Evolutionary conservation across 805 yeast species (phyloP), one percentile per base, ranked within the genome.

Genomic region (Teunomyces gatunensis): DNA sequence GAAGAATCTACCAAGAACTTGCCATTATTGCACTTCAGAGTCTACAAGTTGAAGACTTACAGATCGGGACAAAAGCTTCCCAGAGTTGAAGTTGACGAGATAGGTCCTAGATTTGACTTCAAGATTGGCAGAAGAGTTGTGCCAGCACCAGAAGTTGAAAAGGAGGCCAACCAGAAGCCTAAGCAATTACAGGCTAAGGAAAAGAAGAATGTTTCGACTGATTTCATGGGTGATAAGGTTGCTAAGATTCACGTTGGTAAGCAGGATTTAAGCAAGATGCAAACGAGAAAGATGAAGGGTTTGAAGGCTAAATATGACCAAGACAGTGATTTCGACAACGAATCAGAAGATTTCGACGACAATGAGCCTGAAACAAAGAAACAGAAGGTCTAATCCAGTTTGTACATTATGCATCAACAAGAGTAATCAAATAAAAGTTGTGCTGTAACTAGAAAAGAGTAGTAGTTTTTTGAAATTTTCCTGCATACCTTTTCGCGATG

Each of bases 211-310:
- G 84, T 94, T 46, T 85, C 85, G 53, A 80, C 84, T 40, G 98
- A 94, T 66, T 60, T 76, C 47, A 80, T 94, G 87, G 99, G 99
- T 73, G 99, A 94, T 68, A 89, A 92, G 81, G 79, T 94, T 52
- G 99, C 97, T 59, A 87, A 92, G 72, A 83, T 94, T 60, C 99
- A 94, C 66, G 87, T 94, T 69, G 97, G 97, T 71, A 84, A 84
- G 67, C 99, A 94, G 76, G 98, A 94, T 67, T 76, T 94, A 67
- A 77, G 80, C 63, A 85, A 85, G 67, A 69, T 94, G 65, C 99
- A 94, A 73, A 92, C 99, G 5, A 83, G 99, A 73, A 94, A 94
- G 83, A 89, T 94, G 97, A 94, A 94, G 79, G 99, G 99, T 67
- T 78, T 94, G 63, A 94, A 94, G 74, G 78, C 87, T 47, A 82